phyloP scores from a whole-genome alignment of 371 early-diverging fungal genomes.

The Rhizomucor pusillus region DNA sequence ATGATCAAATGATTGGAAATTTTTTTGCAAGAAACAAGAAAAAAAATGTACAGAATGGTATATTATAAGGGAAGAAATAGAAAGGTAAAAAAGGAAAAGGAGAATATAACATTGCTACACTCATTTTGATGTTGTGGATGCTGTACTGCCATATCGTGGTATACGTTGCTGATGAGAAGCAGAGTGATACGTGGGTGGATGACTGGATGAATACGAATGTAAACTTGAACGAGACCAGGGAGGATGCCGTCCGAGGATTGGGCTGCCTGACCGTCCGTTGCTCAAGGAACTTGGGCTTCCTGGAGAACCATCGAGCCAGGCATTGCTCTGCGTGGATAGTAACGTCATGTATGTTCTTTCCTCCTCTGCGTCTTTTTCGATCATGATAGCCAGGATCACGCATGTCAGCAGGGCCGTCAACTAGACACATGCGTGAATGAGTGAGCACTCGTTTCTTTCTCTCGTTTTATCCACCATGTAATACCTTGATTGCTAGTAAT shows the following conservation, averaged over 20 bases:
- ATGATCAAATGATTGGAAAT: neutral
- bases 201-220: slow-evolving; percentile 1
- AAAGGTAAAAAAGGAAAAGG: neutral
- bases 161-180: slow-evolving; percentile 9
- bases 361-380: slow-evolving; percentile 12
- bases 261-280: neutral
- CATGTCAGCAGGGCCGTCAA: slow-evolving; percentile 9
- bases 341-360: slow-evolving; percentile 12
- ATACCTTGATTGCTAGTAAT: slow-evolving; percentile 4
- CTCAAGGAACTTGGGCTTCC: neutral
- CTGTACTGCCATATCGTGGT: slow-evolving; percentile 11
- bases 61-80: neutral
- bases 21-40: neutral
- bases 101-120: neutral
- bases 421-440: neutral
- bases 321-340: slow-evolving; percentile 10
- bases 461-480: no score
- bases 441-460: no score
- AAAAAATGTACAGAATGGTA: neutral
- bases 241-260: slow-evolving; percentile 8
- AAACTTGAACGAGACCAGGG: slow-evolving; percentile 7
- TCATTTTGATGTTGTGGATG: slow-evolving; percentile 12
- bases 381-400: slow-evolving; percentile 12
- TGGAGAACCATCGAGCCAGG: slow-evolving; percentile 5
- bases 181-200: slow-evolving; percentile 3